phyloP scores from a whole-genome alignment of 129 eudicot genomes.

The Pulicaria dysenterica region DNA sequence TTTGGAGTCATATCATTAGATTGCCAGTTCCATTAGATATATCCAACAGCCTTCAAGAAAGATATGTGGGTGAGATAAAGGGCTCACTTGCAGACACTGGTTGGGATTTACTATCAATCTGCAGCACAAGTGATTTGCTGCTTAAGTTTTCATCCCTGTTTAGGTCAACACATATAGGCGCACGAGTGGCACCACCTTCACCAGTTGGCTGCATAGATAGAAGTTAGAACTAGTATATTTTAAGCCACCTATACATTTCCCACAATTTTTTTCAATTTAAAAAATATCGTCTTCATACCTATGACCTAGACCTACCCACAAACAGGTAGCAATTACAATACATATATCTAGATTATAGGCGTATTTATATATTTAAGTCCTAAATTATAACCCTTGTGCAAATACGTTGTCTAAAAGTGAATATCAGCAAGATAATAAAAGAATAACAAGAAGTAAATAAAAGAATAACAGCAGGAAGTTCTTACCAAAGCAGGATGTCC shows the following conservation, averaged over 20 bases:
- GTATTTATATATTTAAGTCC: background rate
- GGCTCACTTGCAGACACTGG: conserved; percentile 97
- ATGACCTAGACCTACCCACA: background rate
- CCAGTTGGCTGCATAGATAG: conserved; percentile 81
- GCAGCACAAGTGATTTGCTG: conserved; percentile 79
- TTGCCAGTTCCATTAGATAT: conserved; percentile 3
- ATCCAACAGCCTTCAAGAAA: conserved; percentile 22
- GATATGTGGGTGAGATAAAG: conserved; percentile 24
- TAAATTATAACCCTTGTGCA: background rate
- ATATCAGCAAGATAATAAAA: conserved; percentile 2
- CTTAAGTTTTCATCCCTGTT: conserved; percentile 81
- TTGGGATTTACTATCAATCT: conserved; percentile 91
- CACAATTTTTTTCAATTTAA: too few species aligned
- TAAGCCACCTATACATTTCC: conserved; percentile 15
- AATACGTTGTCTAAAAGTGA: background rate
- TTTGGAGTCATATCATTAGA: conserved; percentile 25
- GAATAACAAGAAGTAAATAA: conserved; percentile 5
- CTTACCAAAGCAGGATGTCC: conserved; percentile 98
- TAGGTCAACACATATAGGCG: conserved; percentile 85
- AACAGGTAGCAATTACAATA: conserved; percentile 16
- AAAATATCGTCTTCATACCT: too few species aligned
- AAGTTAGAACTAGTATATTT: conserved; percentile 13
- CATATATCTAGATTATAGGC: conserved; percentile 7
- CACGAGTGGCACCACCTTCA: conserved; percentile 99
- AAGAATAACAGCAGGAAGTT: background rate